Percentiles rank a stretch among this genome's conserved stretches.
phyloP scores from a whole-genome alignment of 495 filamentous ascomycete genomes.

The Neurospora sp. region DNA sequence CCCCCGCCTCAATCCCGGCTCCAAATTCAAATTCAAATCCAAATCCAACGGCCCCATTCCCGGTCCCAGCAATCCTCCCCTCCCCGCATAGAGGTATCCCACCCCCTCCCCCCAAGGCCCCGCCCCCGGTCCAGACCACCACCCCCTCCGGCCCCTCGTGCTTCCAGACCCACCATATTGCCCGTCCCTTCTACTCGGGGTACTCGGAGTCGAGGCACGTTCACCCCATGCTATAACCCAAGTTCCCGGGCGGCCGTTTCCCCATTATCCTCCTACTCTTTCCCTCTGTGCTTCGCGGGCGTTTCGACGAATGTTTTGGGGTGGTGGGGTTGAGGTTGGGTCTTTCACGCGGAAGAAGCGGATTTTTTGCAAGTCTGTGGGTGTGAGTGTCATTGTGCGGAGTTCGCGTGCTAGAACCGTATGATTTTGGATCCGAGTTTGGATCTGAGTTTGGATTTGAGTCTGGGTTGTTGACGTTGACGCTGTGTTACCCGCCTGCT shows the following conservation, averaged over 20 bases:
- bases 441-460: neutral
- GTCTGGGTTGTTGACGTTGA: neutral
- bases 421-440: no score
- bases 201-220: no score
- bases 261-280: neutral
- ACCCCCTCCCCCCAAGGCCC: no score
- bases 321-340: neutral
- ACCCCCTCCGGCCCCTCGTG: neutral
- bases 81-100: no score
- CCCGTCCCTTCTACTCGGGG: neutral
- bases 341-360: neutral
- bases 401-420: neutral
- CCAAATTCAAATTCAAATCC: neutral
- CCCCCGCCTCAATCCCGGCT: fast-evolving
- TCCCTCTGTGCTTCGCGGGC: neutral
- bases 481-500: no score
- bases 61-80: no score
- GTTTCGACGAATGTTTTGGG: neutral
- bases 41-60: neutral
- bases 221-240: no score
- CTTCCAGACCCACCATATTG: neutral
- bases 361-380: fast-evolving
- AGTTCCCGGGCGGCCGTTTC: neutral
- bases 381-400: neutral
- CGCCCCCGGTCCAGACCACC: neutral